Conservation (phyloP, 306 rosid genomes). For the Corylus americana region DNA sequence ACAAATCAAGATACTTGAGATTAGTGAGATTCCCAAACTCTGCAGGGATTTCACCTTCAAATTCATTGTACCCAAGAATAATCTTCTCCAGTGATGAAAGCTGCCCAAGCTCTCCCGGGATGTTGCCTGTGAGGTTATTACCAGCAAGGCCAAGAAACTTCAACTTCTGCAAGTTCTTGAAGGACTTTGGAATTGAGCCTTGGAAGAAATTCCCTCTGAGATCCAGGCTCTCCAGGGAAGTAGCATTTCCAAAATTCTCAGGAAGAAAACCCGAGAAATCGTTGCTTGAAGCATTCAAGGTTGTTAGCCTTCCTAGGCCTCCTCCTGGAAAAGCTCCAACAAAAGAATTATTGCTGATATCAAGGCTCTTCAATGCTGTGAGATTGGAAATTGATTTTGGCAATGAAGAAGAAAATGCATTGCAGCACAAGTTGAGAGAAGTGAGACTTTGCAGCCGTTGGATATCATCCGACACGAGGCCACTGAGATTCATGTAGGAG, state of each 20-base stretch:
- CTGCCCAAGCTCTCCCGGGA: conserved; percentile 75
- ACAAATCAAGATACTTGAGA: conserved; percentile 85
- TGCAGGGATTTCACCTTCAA: conserved; percentile 73
- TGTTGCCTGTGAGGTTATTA: conserved; percentile 72
- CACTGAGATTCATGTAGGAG: conserved; percentile 88
- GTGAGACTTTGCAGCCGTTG: conserved; percentile 52
- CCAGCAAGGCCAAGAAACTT: conserved; percentile 96
- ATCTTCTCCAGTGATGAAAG: conserved; percentile 69
- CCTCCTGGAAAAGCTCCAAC: conserved; percentile 57
- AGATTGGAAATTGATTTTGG: conserved; percentile 67
- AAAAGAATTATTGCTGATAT: conserved; percentile 84
- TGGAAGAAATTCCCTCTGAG: conserved; percentile 84
- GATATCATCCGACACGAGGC: conserved; percentile 58
- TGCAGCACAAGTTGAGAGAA: conserved; percentile 72
- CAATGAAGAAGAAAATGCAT: conserved; percentile 66
- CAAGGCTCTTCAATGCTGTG: conserved; percentile 57
- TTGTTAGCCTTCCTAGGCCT: conserved; percentile 57
- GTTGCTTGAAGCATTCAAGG: conserved; percentile 80
- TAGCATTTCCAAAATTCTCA: conserved; percentile 70
- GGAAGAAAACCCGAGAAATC: conserved; percentile 74
- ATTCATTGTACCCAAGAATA: conserved; percentile 81
- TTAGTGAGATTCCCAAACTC: conserved; percentile 83
- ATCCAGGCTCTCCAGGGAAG: conserved; percentile 71
- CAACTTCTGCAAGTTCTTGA: conserved; percentile 64
- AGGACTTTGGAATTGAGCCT: conserved; percentile 68